phyloP scores from a whole-genome alignment of 768 basidiomycete species.

The Boletus bicolor region DNA sequence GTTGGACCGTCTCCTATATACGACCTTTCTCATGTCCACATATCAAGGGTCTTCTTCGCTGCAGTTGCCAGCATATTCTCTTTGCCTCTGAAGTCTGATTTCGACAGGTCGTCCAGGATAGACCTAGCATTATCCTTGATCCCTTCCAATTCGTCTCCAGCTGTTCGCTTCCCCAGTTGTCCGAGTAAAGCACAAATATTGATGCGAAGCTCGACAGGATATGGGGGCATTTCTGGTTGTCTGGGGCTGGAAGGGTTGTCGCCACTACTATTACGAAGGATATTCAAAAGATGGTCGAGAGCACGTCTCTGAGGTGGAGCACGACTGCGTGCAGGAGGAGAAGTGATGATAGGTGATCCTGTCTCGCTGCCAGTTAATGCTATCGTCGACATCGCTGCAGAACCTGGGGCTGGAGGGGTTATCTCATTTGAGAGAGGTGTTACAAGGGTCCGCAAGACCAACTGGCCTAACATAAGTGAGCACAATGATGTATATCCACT shows the following conservation, averaged over 20 bases:
- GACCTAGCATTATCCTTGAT: slow-evolving; percentile 51
- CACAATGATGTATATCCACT: not conserved
- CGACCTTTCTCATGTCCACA: slow-evolving; percentile 30
- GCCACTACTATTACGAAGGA: slow-evolving; percentile 47
- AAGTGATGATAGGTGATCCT: slow-evolving; percentile 47
- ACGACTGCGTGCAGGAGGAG: slow-evolving; percentile 38
- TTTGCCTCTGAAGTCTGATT: slow-evolving; percentile 32
- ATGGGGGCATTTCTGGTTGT: slow-evolving; percentile 35
- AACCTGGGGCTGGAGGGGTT: slow-evolving; percentile 30
- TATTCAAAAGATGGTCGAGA: slow-evolving; percentile 64
- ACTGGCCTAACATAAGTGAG: slow-evolving; percentile 43
- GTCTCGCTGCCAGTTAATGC: slow-evolving; percentile 43
- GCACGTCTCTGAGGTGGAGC: slow-evolving; percentile 50
- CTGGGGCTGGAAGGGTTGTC: slow-evolving; percentile 42
- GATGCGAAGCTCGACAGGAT: slow-evolving; percentile 71
- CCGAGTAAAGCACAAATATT: slow-evolving; percentile 74
- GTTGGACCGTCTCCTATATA: not conserved
- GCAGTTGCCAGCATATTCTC: slow-evolving; percentile 35
- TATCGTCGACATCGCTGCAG: slow-evolving; percentile 35
- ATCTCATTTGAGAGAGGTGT: slow-evolving; percentile 45
- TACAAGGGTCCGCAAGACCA: slow-evolving; percentile 61
- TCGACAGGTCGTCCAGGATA: slow-evolving; percentile 49
- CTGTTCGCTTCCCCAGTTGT: slow-evolving; percentile 54
- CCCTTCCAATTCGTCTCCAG: slow-evolving; percentile 44
- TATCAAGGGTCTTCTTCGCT: slow-evolving; percentile 42